Evolutionary conservation across 2,329 filamentous ascomycete species (phyloP).

Genomic region (Apiospora pterosperma): DNA sequence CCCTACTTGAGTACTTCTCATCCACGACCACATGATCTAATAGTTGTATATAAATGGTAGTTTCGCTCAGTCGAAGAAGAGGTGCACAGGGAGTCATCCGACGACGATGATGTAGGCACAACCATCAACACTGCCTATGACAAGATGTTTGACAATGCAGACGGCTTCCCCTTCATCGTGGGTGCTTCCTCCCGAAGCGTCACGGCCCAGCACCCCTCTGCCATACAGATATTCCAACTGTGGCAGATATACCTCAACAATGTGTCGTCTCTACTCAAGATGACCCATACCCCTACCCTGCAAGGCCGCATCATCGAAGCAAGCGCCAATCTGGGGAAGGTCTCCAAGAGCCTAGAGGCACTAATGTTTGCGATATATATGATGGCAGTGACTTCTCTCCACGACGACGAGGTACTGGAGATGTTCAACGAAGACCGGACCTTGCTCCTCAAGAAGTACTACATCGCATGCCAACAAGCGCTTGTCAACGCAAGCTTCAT

Average conservation of each 20-base stretch:
- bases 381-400: constrained; percentile 55
- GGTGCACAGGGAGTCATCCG: constrained; percentile 50
- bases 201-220: constrained; percentile 47
- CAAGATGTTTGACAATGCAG: constrained; percentile 52
- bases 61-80: constrained; percentile 46
- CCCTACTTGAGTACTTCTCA: not conserved
- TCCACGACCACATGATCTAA: constrained; percentile 13
- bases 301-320: constrained; percentile 64
- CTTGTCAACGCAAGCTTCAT: constrained; percentile 66
- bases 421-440: constrained; percentile 53
- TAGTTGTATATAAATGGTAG: constrained; percentile 29
- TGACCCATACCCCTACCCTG: constrained; percentile 64
- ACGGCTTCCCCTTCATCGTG: constrained; percentile 56
- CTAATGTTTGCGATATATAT: constrained; percentile 67
- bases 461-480: constrained; percentile 59
- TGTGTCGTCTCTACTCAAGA: constrained; percentile 65
- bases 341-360: constrained; percentile 57
- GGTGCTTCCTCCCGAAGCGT: constrained; percentile 41
- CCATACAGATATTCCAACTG: constrained; percentile 58
- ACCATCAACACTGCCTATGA: constrained; percentile 58
- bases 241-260: constrained; percentile 71
- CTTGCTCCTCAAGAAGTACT: constrained; percentile 49
- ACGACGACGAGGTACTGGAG: constrained; percentile 47
- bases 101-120: constrained; percentile 50
- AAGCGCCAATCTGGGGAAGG: constrained; percentile 49